phyloP scores from a whole-genome alignment of 2,329 filamentous ascomycete species.

The Zalaria sp. region DNA sequence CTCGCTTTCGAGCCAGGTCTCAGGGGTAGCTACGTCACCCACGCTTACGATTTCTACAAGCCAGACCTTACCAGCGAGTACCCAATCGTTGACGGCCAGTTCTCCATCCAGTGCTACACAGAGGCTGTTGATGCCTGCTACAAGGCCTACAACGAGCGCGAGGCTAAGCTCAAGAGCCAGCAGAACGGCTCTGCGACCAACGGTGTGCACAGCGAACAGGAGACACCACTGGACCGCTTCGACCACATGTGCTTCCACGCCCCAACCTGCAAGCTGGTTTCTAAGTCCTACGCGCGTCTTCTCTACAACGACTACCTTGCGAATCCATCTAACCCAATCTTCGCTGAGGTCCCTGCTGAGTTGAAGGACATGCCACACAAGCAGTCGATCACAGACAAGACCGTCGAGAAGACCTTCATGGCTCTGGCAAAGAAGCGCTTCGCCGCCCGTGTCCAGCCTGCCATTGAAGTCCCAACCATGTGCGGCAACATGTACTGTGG shows the following conservation, averaged over 20 bases:
- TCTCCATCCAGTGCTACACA: conserved; percentile 38
- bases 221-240: conserved; percentile 37
- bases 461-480: conserved; percentile 35
- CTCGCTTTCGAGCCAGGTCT: conserved; percentile 35
- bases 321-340: conserved; percentile 32
- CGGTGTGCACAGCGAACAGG: conserved; percentile 23
- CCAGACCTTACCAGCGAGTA: conserved; percentile 39
- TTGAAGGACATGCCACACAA: conserved; percentile 31
- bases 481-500: conserved; percentile 44
- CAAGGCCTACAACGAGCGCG: conserved; percentile 37
- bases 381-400: conserved; percentile 35
- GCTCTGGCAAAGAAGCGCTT: conserved; percentile 38
- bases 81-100: conserved; percentile 38
- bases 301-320: conserved; percentile 38
- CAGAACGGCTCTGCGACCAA: conserved; percentile 25
- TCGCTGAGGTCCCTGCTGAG: conserved; percentile 35
- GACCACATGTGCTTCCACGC: conserved; percentile 42
- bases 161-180: conserved; percentile 30
- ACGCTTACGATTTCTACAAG: conserved; percentile 43
- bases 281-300: conserved; percentile 38
- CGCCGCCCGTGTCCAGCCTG: conserved; percentile 32
- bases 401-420: conserved; percentile 39
- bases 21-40: conserved; percentile 36
- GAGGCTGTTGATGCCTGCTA: conserved; percentile 39
- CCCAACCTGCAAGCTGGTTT: conserved; percentile 40